These are phyloP conservation scores for Botryosphaeria dothidea DNA, from an alignment of 2,329 filamentous ascomycete genomes.

Conservation along the genomic window DNA sequence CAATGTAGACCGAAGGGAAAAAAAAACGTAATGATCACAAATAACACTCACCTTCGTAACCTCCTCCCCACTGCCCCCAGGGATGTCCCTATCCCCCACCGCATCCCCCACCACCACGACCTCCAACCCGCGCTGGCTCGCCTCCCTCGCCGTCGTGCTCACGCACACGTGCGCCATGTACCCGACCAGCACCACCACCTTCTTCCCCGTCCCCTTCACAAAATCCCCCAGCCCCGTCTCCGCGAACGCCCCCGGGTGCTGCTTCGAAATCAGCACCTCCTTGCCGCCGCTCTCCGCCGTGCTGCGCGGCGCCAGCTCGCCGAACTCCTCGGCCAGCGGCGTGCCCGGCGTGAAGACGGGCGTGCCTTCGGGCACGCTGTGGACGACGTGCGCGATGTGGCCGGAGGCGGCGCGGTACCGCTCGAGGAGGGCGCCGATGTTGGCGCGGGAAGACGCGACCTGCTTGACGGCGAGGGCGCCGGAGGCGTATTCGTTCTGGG, in stretches of 20 bases:
- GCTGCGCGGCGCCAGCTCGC: conserved; percentile 56
- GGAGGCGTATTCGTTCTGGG: conserved; percentile 67
- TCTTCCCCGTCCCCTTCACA: conserved; percentile 51
- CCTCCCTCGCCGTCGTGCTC: conserved; percentile 63
- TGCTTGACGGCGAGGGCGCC: conserved; percentile 60
- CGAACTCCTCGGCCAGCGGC: conserved; percentile 60
- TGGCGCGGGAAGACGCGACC: conserved; percentile 54
- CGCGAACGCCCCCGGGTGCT: conserved; percentile 61
- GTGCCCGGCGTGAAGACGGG: conserved; percentile 68
- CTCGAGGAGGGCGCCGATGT: conserved; percentile 58
- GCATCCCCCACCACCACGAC: conserved; percentile 62
- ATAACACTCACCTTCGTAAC: conserved; percentile 47
- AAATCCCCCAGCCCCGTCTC: conserved; percentile 60
- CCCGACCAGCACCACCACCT: conserved; percentile 63
- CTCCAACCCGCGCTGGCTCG: conserved; percentile 62
- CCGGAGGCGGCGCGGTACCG: conserved; percentile 59
- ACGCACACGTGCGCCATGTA: conserved; percentile 70
- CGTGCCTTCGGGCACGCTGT: conserved; percentile 60
- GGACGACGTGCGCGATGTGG: conserved; percentile 63
- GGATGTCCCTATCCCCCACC: conserved; percentile 67
- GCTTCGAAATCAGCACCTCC: conserved; percentile 60
- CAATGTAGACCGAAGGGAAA: too few species aligned
- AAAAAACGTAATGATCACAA: background rate
- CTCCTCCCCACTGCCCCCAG: conserved; percentile 58
- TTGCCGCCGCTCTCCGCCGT: conserved; percentile 25